Evolutionary conservation across 306 rosid genomes (phyloP).

Genomic region (Malus fusca): DNA sequence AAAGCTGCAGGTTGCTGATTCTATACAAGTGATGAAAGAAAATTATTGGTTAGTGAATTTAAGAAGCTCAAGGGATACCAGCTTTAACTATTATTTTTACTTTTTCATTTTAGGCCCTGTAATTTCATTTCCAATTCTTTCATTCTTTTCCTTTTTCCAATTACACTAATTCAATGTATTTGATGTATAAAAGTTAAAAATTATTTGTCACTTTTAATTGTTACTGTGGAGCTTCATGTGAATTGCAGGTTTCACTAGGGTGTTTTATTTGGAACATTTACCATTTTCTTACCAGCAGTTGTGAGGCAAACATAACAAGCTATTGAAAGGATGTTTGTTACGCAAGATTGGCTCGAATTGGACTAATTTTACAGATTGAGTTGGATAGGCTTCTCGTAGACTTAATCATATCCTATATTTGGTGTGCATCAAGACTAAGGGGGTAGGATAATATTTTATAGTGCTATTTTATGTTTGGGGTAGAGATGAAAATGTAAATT

Average conservation of each 20-base stretch:
- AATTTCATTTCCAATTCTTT: constrained; percentile 2
- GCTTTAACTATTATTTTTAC: neutral
- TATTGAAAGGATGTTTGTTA: too few relatives aligned
- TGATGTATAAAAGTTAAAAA: neutral
- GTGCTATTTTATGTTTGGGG: neutral
- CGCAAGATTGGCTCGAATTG: too few relatives aligned
- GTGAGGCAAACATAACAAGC: too few relatives aligned
- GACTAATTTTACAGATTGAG: neutral
- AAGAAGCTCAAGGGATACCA: neutral
- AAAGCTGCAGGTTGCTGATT: constrained; percentile 93
- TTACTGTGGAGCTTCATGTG: neutral
- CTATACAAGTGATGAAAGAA: neutral
- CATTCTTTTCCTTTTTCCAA: neutral
- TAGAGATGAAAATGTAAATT: neutral
- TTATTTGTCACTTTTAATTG: neutral
- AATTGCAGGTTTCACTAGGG: neutral
- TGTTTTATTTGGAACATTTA: neutral
- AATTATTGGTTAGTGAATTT: neutral
- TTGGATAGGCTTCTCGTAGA: neutral
- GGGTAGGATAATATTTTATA: too few relatives aligned
- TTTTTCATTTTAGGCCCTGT: neutral
- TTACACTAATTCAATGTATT: neutral
- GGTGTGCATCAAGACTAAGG: too few relatives aligned
- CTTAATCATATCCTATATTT: too few relatives aligned
- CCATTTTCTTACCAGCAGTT: neutral